phyloP scores from a whole-genome alignment of 108 stramenopile genomes.

The Pseudonitzschia multistriata region DNA sequence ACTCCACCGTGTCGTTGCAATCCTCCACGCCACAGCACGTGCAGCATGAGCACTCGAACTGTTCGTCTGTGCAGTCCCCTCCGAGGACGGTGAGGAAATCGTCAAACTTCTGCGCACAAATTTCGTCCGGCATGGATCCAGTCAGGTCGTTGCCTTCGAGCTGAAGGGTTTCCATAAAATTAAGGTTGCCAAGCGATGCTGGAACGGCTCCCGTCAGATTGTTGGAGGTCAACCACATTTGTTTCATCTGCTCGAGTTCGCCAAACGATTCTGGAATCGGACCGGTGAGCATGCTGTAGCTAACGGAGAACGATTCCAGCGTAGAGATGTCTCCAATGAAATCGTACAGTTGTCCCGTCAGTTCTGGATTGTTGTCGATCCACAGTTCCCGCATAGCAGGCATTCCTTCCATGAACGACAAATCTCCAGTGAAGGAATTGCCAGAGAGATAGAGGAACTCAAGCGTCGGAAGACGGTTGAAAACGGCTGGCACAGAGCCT shows the following conservation, averaged over 20 bases:
- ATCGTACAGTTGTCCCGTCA: slow-evolving; percentile 8
- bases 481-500: slow-evolving; percentile 29
- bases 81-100: slow-evolving; percentile 1
- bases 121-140: slow-evolving; percentile 27
- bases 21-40: slow-evolving; percentile 22
- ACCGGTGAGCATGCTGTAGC: slow-evolving; percentile 5
- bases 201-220: slow-evolving; percentile 25
- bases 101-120: slow-evolving; percentile 10
- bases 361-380: slow-evolving; percentile 1
- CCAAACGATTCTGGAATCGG: not conserved
- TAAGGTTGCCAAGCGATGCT: slow-evolving; percentile 4
- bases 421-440: slow-evolving; percentile 26
- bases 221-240: slow-evolving; percentile 32
- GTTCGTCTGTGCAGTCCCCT: slow-evolving; percentile 11
- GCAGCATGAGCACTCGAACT: slow-evolving; percentile 14
- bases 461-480: slow-evolving; percentile 23
- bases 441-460: slow-evolving; percentile 33
- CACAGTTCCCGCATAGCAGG: slow-evolving; percentile 24
- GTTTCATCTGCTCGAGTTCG: not conserved
- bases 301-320: slow-evolving; percentile 17
- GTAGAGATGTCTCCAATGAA: slow-evolving; percentile 10
- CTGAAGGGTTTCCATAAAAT: slow-evolving; percentile 10
- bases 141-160: slow-evolving; percentile 27
- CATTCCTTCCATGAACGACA: slow-evolving; percentile 35
- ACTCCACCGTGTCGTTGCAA: not conserved